Evolutionary conservation across 78 protist genomes (phyloP).

Genomic region (Pelomyxa schiedti): DNA sequence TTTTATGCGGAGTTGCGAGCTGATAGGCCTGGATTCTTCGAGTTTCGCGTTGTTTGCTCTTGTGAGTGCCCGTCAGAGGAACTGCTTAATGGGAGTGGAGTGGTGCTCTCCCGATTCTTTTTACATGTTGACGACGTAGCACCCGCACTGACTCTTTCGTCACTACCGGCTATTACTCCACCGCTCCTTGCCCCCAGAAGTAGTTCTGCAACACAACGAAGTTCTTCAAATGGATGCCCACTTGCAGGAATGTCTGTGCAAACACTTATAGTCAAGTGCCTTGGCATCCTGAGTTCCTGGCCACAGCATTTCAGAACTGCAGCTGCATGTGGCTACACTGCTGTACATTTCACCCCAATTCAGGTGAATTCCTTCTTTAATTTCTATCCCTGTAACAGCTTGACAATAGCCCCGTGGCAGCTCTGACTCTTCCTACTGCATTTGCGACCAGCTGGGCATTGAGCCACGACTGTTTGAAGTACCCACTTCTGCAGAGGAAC

Average conservation of each 20-base stretch:
- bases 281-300: conserved; percentile 63
- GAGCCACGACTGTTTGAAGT: conserved; percentile 15
- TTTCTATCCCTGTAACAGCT: conserved; percentile 1
- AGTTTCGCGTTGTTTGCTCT: background rate
- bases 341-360: conserved; percentile 78
- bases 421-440: conserved; percentile 53
- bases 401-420: conserved; percentile 63
- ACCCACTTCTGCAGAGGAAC: background rate
- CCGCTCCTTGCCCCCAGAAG: too few species aligned
- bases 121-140: too few species aligned
- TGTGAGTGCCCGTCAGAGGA: too few species aligned
- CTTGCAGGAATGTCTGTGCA: conserved; percentile 17
- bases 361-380: too few species aligned
- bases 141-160: too few species aligned
- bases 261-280: conserved; percentile 57
- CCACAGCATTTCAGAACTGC: conserved; percentile 16
- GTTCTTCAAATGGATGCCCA: background rate
- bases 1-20: too few species aligned
- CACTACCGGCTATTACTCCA: too few species aligned
- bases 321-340: conserved; percentile 51
- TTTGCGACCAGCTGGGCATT: conserved; percentile 58
- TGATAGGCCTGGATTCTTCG: background rate
- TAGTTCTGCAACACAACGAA: too few species aligned
- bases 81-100: too few species aligned
- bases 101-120: too few species aligned